These are phyloP conservation scores for Aspergillus pseudoglaucus DNA, from an alignment of 2,329 filamentous ascomycete species.

Conservation along the genomic window DNA sequence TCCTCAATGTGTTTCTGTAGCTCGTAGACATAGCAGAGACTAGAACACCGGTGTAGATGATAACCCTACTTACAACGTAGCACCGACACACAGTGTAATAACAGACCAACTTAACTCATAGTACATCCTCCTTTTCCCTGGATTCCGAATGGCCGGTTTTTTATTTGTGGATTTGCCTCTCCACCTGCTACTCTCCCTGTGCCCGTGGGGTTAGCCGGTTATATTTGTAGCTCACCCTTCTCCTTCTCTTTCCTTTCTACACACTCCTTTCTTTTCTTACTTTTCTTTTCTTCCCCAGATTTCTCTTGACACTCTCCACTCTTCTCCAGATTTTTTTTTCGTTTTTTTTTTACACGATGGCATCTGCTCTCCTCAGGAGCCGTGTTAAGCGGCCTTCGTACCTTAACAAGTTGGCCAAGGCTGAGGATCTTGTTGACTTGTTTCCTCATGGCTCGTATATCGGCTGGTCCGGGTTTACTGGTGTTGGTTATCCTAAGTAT, in stretches of 20 bases:
- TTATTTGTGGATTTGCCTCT: constrained; percentile 2
- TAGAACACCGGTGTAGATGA: too few species aligned
- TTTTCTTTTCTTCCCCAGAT: constrained; percentile 3
- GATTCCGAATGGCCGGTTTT: too few species aligned
- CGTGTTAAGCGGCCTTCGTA: constrained; percentile 70
- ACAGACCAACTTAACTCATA: too few species aligned
- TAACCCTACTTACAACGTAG: too few species aligned
- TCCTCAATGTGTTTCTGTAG: too few species aligned
- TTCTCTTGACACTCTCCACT: constrained; percentile 7
- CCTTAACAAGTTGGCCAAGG: constrained; percentile 70
- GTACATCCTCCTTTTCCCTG: too few species aligned
- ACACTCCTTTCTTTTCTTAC: constrained; percentile 1
- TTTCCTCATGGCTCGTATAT: constrained; percentile 84
- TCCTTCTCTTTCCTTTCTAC: constrained; percentile 3
- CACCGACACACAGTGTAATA: too few species aligned
- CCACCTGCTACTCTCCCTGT: constrained; percentile 9
- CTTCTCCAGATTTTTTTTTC: constrained; percentile 3
- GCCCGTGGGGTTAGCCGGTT: constrained; percentile 3
- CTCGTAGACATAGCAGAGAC: too few species aligned
- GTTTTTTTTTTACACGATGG: constrained; percentile 38
- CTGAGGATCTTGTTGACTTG: constrained; percentile 70
- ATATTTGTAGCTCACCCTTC: constrained; percentile 12
- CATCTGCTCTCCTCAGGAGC: constrained; percentile 68
- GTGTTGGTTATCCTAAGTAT: constrained; percentile 82
- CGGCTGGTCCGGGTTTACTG: constrained; percentile 87